Percentiles rank a stretch among this genome's conserved stretches.
phyloP scores from a whole-genome alignment of 2,329 filamentous ascomycete species.

The Verticillium nonalfalfae region DNA sequence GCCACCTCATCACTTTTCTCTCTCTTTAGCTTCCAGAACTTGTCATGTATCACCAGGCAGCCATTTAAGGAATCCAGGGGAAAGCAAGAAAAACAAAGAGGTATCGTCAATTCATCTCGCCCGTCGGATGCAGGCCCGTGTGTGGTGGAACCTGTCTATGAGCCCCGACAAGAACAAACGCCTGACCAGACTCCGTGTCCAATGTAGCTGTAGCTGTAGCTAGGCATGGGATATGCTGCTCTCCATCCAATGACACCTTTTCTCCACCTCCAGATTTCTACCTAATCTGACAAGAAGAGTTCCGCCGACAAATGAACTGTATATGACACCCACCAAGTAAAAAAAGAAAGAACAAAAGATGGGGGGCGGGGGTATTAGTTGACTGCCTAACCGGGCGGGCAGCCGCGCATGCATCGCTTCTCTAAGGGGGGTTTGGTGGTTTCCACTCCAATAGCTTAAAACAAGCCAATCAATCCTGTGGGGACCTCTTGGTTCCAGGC shows the following conservation, averaged over 20 bases:
- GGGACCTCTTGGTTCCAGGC: neutral
- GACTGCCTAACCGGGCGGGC: neutral
- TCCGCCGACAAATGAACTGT: neutral
- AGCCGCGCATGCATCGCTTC: neutral
- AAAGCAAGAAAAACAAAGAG: neutral
- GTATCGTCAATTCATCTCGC: neutral
- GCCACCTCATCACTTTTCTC: neutral
- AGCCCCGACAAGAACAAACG: neutral
- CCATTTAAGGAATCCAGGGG: neutral
- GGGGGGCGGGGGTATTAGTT: neutral
- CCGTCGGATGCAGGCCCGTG: neutral
- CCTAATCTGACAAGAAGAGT: neutral
- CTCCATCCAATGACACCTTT: neutral
- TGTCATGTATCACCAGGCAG: neutral
- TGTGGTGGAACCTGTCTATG: neutral
- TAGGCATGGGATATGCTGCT: no score
- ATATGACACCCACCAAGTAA: neutral
- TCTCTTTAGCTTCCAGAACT: neutral
- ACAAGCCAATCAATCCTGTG: neutral
- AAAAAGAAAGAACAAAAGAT: neutral
- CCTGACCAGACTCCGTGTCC: no score
- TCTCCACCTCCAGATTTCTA: neutral
- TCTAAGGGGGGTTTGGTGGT: no score
- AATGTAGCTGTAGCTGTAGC: no score
- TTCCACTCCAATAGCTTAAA: no score